Evolutionary conservation across 768 basidiomycete genomes (phyloP), one percentile per base, ranked within the genome.

Genomic region (Phanerochaete carnosa): DNA sequence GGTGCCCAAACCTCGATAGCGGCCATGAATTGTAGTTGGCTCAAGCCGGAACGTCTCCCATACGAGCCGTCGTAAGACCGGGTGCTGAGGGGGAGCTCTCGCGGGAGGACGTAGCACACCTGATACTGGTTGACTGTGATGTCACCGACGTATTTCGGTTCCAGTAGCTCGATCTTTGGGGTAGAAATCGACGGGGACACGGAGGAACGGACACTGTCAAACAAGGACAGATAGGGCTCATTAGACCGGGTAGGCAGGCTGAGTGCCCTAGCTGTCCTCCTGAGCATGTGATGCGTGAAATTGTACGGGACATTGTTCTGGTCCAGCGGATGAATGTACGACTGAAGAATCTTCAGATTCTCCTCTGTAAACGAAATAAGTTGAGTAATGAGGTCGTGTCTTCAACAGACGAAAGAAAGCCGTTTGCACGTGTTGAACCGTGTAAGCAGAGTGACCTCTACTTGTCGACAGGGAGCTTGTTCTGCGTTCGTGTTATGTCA

Each of bases 1-100:
- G 91, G 91, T 25, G 88, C 80, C 81, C 84, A 85, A 72, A 93
- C 79, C 62, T 90, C 88, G 54, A 93, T 81, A 2, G 86, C 91
- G 15, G 87, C 91, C 88, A 93, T 88, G 71, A 92, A 92, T 49
- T 91, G 87, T 50, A 83, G n/a, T 26, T 63, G 54, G 23, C 26
- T 39, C 19, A 45, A 78, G 37, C 76, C 77, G 1, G 62, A 26
- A 12, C 62, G 57, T 33, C 57, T 59, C 4, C 45, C 57, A 33
- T 43, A 52, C 6, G 52, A 51, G 25, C 25, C 57, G 13, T 61
- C 60, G 39, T 56, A 61, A 2, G 43, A n/a, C 23, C 60, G 60
- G 55, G 79, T 83, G 0, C 63, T 55, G 39, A 70, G 70, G 9
- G 68, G 75, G 60, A 92, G 86, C 57, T 82, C 81, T 66, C 81